Base-by-base conservation (phyloP, 208 protist genomes). In the Leishmania major region DNA sequence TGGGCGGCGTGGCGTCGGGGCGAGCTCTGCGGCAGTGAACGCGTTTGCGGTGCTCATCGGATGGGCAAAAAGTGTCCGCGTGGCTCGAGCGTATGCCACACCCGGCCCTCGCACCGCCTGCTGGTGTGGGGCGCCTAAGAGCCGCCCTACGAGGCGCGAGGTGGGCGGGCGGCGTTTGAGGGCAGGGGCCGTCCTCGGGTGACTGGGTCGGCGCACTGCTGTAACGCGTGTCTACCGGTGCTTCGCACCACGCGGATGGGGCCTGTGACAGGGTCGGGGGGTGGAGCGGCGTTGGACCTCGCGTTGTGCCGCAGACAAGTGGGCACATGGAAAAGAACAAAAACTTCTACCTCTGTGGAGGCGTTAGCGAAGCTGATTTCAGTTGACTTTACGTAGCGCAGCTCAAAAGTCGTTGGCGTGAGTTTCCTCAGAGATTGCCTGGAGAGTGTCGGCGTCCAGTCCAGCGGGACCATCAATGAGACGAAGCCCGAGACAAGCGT, bases 331-430 rank as follows among this genome's bases (percentile, higher is more conserved):
- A 6, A 6, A 2, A 4, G 62, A 7, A 19, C 2, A 28, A 49
- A 73, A 17, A 22, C 75, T 7, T 80, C 62, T 22, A 77, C 67
- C 13, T 57, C 59, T 66, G 70, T 81, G 19, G 70, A 91, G 67
- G 92, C 86, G 88, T 45, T 92, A 70, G 81, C 83, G 69, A 90
- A 89, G 86, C 88, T 92, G 7, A 83, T 92, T 11, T 77, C 87
- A 1, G 89, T 87, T 43, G 82, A 92, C 72, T 71, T 43, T 53
- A n/a, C 35, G 31, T 73, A 37, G 59, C 77, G 84, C 1, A 92
- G 92, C 55, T 92, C 84, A 8, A 91, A 93, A 57, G 73, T 93
- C 35, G 81, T 86, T n/a, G 75, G 90, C 3, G 85, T 95, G 51
- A 80, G 79, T 51, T 89, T 80, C 83, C 53, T 89, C 37, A 79